These are phyloP conservation scores for Mortierella sp. DNA, from an alignment of 371 early-diverging fungal genomes.

Conservation along the genomic window DNA sequence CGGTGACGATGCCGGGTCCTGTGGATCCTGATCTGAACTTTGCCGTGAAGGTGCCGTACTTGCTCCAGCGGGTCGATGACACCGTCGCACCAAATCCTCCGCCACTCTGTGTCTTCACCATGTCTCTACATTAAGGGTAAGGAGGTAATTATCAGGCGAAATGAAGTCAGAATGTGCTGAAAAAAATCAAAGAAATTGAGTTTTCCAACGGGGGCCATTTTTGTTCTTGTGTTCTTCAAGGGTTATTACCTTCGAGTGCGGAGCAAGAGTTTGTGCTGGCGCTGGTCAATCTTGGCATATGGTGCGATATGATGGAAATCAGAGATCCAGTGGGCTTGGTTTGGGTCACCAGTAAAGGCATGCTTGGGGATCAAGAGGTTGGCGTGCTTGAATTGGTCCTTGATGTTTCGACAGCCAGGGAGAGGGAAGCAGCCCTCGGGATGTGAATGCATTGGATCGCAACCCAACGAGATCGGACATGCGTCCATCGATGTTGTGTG, in stretches of 20 bases:
- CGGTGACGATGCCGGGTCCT: conserved; percentile 52
- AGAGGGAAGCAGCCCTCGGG: conserved; percentile 38
- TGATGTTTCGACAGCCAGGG: conserved; percentile 28
- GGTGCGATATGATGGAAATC: conserved; percentile 49
- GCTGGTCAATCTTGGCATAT: conserved; percentile 40
- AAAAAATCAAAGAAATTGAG: no score
- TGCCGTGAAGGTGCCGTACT: conserved; percentile 42
- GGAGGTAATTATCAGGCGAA: no score
- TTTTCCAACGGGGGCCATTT: not conserved
- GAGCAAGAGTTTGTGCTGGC: conserved; percentile 31
- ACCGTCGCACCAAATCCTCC: conserved; percentile 53
- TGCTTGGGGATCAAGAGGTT: conserved; percentile 24
- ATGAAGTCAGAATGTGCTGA: conserved; percentile 7
- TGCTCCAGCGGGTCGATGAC: conserved; percentile 51
- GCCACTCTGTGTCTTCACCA: conserved; percentile 47
- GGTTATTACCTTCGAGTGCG: conserved; percentile 28
- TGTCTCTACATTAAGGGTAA: conserved; percentile 31
- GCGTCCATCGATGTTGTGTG: conserved; percentile 46
- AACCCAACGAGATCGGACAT: conserved; percentile 44
- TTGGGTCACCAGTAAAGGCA: conserved; percentile 42
- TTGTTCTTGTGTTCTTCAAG: not conserved
- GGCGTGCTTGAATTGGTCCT: conserved; percentile 31
- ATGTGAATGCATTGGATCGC: conserved; percentile 36
- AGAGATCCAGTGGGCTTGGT: conserved; percentile 42
- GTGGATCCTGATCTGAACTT: conserved; percentile 49